phyloP scores from a whole-genome alignment of 2,329 filamentous ascomycete genomes.

The Sporothrix pseudoabietina region DNA sequence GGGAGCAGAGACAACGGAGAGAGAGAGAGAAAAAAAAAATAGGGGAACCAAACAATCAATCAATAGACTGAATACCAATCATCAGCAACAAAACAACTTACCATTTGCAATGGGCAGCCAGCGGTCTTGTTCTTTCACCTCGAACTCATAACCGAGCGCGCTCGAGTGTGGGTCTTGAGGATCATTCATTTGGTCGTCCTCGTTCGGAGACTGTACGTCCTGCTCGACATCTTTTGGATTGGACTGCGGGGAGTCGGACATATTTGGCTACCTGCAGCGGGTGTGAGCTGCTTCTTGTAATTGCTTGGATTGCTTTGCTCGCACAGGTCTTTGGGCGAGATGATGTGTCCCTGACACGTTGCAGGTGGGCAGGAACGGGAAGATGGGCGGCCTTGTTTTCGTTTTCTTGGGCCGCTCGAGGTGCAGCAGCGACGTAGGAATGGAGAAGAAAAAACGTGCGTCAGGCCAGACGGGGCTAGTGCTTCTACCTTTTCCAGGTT shows the following conservation, averaged over 20 bases:
- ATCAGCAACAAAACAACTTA: conserved; percentile 60
- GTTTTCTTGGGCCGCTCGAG: conserved; percentile 47
- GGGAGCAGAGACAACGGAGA: not conserved
- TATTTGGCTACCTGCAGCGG: conserved; percentile 77
- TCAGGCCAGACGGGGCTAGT: conserved; percentile 44
- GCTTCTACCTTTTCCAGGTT: conserved; percentile 35
- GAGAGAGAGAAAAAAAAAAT: not conserved
- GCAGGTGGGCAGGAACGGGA: conserved; percentile 52
- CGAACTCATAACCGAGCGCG: conserved; percentile 84
- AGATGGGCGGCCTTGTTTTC: conserved; percentile 43
- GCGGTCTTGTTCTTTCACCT: conserved; percentile 99
- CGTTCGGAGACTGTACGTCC: conserved; percentile 88
- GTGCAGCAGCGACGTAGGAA: conserved; percentile 46
- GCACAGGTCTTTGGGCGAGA: conserved; percentile 56
- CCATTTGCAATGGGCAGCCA: conserved; percentile 99
- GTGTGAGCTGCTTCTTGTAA: conserved; percentile 61
- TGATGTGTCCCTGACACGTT: conserved; percentile 67
- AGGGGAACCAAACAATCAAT: not conserved
- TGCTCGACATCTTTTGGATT: conserved; percentile 94
- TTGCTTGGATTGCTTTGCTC: conserved; percentile 58
- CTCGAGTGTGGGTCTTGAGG: conserved; percentile 74
- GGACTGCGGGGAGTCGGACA: conserved; percentile 85
- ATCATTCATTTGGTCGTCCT: conserved; percentile 93
- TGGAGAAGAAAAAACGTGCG: conserved; percentile 44
- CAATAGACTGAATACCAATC: conserved; percentile 35